A percentile compares a stretch with the other conserved stretches of the same genome.
Evolutionary conservation across 2,329 filamentous ascomycete species (phyloP).

Genomic region (Pseudogymnoascus sp.): DNA sequence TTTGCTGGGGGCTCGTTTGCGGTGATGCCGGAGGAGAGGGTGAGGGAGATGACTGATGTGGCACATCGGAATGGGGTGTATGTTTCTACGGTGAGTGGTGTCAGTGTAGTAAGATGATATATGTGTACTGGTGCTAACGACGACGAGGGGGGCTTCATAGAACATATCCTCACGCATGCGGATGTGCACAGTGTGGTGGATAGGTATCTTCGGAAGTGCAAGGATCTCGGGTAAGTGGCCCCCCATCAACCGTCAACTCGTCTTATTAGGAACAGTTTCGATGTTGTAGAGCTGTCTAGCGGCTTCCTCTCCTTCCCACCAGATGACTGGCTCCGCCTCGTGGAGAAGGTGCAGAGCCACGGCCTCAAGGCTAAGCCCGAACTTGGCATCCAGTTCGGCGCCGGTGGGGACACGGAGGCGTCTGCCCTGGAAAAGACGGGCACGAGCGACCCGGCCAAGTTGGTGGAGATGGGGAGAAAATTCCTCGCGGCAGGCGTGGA

Average conservation of each 20-base stretch:
- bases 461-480: constrained; percentile 39
- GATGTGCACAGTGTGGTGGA: constrained; percentile 38
- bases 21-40: constrained; percentile 36
- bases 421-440: constrained; percentile 38
- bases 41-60: constrained; percentile 40
- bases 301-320: constrained; percentile 46
- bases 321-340: constrained; percentile 44
- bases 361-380: constrained; percentile 45
- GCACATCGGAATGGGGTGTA: constrained; percentile 42
- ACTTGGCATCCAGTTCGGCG: constrained; percentile 48
- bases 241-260: neutral
- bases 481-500: constrained; percentile 45
- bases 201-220: constrained; percentile 42
- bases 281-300: constrained; percentile 44
- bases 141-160: constrained; percentile 42
- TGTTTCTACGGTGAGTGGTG: constrained; percentile 37
- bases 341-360: constrained; percentile 36
- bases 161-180: constrained; percentile 42
- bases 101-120: neutral
- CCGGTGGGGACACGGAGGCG: constrained; percentile 43
- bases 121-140: neutral
- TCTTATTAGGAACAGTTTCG: constrained; percentile 31
- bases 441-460: constrained; percentile 39
- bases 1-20: constrained; percentile 46
- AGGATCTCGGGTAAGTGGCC: constrained; percentile 35